These are phyloP conservation scores for Bryopsis sp. DNA, from an alignment of 139 green algal species.

Conservation along the genomic window DNA sequence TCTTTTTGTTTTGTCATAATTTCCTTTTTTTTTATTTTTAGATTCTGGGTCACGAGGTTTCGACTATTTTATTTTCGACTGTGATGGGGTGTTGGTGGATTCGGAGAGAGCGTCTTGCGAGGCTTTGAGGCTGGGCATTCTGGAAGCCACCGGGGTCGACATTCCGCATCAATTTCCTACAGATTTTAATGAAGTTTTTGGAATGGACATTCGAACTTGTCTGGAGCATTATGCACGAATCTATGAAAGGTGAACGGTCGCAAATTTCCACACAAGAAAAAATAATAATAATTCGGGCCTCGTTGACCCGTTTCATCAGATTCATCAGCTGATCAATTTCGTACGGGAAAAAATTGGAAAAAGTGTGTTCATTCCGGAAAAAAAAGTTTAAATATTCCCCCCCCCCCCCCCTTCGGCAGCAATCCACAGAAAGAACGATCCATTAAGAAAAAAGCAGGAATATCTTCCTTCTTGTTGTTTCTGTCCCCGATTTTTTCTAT, in stretches of 20 bases:
- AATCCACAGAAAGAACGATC: no score
- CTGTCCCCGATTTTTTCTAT: no score
- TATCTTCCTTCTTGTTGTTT: no score
- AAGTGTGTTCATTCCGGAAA: no score
- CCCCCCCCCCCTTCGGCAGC: no score
- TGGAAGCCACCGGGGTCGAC: constrained; percentile 57
- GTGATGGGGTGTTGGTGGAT: constrained; percentile 73
- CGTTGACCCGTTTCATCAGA: no score
- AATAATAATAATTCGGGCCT: no score
- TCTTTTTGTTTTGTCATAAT: background rate
- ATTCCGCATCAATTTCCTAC: constrained; percentile 59
- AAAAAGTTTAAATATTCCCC: no score
- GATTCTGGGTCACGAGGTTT: background rate
- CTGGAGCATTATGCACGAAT: constrained; percentile 41
- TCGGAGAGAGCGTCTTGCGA: constrained; percentile 57
- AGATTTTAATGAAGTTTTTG: constrained; percentile 61
- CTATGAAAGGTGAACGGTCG: constrained; percentile 22
- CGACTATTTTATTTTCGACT: constrained; percentile 61
- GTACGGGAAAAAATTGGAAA: no score
- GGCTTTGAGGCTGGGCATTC: constrained; percentile 45
- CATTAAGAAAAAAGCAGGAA: no score
- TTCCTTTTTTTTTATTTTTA: background rate
- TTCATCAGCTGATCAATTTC: no score
- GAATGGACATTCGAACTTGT: constrained; percentile 63
- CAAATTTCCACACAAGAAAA: no score